A percentile compares a stretch with the other conserved stretches of the same genome.
These are phyloP conservation scores for Phytophthora hibernalis DNA, from an alignment of 352 stramenopile genomes.

Conservation along the genomic window DNA sequence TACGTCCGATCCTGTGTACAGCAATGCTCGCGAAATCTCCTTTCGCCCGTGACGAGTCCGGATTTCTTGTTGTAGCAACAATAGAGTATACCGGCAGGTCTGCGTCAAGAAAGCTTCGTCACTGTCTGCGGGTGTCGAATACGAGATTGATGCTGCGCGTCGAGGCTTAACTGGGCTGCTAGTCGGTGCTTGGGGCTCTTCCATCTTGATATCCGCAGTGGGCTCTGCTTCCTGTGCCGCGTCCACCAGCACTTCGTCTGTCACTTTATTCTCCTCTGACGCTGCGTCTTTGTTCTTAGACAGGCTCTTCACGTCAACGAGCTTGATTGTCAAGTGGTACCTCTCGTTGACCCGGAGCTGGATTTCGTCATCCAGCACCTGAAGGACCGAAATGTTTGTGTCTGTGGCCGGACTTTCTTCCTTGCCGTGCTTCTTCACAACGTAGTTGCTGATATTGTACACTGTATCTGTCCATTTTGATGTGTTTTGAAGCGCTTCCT, in stretches of 20 bases:
- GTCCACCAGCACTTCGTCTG: constrained; percentile 4
- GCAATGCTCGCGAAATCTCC: constrained; percentile 65
- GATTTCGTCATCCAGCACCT: constrained; percentile 86
- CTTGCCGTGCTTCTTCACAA: constrained; percentile 51
- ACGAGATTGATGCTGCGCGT: constrained; percentile 37
- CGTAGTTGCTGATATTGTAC: constrained; percentile 71
- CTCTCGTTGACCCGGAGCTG: constrained; percentile 79
- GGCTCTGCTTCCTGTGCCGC: constrained; percentile 15
- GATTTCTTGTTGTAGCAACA: constrained; percentile 86
- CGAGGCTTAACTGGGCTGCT: constrained; percentile 35
- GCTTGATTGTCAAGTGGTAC: constrained; percentile 72
- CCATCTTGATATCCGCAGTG: constrained; percentile 33
- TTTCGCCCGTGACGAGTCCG: constrained; percentile 76
- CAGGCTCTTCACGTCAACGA: constrained; percentile 68
- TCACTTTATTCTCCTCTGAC: constrained; percentile 12
- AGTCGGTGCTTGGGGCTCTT: constrained; percentile 23
- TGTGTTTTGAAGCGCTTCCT: constrained; percentile 72
- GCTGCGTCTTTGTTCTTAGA: constrained; percentile 21
- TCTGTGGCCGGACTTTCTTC: constrained; percentile 33
- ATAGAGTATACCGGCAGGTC: constrained; percentile 71
- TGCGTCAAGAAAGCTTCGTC: constrained; percentile 65
- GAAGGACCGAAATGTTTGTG: constrained; percentile 67
- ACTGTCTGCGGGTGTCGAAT: constrained; percentile 35
- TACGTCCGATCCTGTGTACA: constrained; percentile 53
- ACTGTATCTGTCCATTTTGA: constrained; percentile 75